Conservation (phyloP, 1,284 basidiomycete genomes). For the Puccinia hordei region DNA sequence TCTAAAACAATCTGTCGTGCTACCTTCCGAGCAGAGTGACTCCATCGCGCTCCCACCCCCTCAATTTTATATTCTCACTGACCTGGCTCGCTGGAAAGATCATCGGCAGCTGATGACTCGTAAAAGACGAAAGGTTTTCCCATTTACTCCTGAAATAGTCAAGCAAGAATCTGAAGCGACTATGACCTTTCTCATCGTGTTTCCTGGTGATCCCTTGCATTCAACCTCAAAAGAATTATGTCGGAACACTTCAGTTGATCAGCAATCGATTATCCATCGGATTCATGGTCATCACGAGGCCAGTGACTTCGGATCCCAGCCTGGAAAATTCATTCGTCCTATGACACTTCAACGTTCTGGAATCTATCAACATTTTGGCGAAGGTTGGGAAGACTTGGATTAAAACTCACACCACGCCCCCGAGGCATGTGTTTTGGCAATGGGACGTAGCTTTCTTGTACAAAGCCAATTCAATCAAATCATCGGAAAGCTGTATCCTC, state of each 20-base stretch:
- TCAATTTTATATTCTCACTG: conserved; percentile 55
- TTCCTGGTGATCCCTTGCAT: conserved; percentile 48
- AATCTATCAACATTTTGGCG: conserved; percentile 26
- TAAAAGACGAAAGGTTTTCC: neutral
- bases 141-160: conserved; percentile 39
- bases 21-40: conserved; percentile 15
- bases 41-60: conserved; percentile 53
- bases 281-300: conserved; percentile 30
- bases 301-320: neutral
- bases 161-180: neutral
- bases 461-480: too few species aligned
- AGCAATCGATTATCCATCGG: conserved; percentile 7
- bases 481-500: too few species aligned
- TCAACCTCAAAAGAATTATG: conserved; percentile 9
- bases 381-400: conserved; percentile 37
- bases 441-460: neutral
- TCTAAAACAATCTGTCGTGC: conserved; percentile 25
- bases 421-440: neutral
- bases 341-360: conserved; percentile 17
- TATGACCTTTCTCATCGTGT: neutral
- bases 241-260: neutral
- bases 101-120: conserved; percentile 14
- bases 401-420: neutral
- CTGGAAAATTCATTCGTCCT: conserved; percentile 35
- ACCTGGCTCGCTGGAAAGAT: conserved; percentile 48